These are phyloP conservation scores for Tarenaya hassleriana DNA, from an alignment of 345 rosid genomes.

Conservation along the genomic window DNA sequence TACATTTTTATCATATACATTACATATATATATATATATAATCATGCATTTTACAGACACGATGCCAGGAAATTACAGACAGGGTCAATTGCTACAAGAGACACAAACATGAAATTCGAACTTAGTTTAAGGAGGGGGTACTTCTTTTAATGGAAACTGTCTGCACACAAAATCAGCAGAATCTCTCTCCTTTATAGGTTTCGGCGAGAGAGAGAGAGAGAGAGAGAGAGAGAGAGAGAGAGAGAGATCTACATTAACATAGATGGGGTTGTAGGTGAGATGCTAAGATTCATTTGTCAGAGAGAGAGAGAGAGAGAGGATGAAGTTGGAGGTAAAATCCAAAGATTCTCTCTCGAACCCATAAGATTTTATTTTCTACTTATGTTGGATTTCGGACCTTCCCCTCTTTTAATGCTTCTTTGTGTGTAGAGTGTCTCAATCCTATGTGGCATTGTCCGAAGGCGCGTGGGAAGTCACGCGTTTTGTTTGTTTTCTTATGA, in stretches of 20 bases:
- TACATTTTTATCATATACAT: no score
- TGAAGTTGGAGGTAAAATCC: conserved; percentile 12
- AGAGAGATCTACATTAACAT: conserved; percentile 1
- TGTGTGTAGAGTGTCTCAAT: background rate
- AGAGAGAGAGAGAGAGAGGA: conserved; percentile 6
- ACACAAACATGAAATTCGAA: conserved; percentile 27
- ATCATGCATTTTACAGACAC: no score
- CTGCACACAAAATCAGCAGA: conserved; percentile 19
- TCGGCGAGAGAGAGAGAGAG: conserved; percentile 6
- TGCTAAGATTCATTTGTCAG: conserved; percentile 22
- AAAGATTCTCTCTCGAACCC: conserved; percentile 33
- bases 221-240: conserved; percentile 1
- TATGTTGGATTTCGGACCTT: conserved; percentile 14
- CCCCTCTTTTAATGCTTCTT: conserved; percentile 5
- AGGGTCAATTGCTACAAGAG: no score
- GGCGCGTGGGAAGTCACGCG: no score
- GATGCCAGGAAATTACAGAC: no score
- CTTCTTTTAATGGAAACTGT: conserved; percentile 27
- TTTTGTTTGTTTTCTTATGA: no score
- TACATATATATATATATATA: no score
- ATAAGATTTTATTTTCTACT: conserved; percentile 29
- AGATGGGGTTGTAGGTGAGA: conserved; percentile 1
- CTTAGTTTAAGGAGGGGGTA: conserved; percentile 24
- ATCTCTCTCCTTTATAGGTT: conserved; percentile 23
- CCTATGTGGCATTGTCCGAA: no score